Base-by-base conservation (phyloP, 164 flowering plant genomes). In the Macadamia integrifolia region DNA sequence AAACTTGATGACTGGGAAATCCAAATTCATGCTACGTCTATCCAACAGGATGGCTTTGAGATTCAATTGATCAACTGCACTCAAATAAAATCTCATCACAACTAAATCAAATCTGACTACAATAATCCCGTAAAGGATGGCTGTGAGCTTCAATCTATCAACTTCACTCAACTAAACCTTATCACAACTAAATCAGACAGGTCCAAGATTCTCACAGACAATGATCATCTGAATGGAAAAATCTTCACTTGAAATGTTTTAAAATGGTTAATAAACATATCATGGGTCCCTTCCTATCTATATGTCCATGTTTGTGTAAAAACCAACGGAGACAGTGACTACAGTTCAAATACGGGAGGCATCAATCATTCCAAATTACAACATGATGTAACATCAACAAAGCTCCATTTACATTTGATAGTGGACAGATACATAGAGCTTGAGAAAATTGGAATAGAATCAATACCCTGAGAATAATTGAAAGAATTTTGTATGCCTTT, bases 401-500 rank as follows among this genome's bases (percentile, higher is more conserved):
- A 15, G 14, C 55, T 50, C 55, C 13, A 31, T 0, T 6, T 13
- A 32, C 58, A 56, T 11, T 1, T 31, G 8, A 31, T 35, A 35
- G 5, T 35, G 40, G 40, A 35, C 5, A 35, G 53, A 49, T 2
- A 49, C 5, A 64, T 7, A 15, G 17, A 28, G 29, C 10, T 6
- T 31, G 52, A 60, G 7, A 60, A 1, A 60, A 35, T 2, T 35
- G 3, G 40, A 2, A 35, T 35, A 35, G 3, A 53, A 62, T 14
- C 13, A 57, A 58, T 80, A 91, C 99, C 97, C 68, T 84, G 64
- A 95, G 85, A 70, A 95, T 84, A 29, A 79, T 59, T 57, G 97
- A 88, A 52, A 91, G 92, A 69, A 86, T 91, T 81, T 88, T 95
- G 78, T 92, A 95, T 42, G 96, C 97, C 80, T 89, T 92, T 80